Evolutionary conservation across 768 basidiomycete genomes (phyloP).

Genomic region (Amanita inopinata): DNA sequence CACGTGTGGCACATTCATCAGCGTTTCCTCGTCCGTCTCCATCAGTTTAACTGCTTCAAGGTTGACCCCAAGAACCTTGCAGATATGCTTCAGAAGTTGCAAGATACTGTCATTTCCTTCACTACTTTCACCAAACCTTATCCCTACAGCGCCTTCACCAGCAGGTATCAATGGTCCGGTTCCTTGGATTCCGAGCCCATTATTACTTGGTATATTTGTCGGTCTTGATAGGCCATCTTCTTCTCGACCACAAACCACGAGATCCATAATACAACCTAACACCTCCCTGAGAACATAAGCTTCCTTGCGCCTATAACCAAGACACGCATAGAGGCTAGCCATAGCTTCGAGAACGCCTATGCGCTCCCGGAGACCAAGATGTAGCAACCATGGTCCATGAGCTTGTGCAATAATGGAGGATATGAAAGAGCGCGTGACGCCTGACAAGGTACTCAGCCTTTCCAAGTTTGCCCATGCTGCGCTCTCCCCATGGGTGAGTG

Average conservation of each 20-base stretch:
- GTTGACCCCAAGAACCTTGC: conserved; percentile 74
- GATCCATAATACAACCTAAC: conserved; percentile 73
- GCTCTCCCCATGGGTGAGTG: conserved; percentile 35
- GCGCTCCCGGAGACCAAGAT: conserved; percentile 69
- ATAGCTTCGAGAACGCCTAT: conserved; percentile 60
- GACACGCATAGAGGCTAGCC: conserved; percentile 65
- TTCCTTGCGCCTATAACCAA: conserved; percentile 86
- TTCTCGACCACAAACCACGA: conserved; percentile 77
- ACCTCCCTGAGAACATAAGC: conserved; percentile 80
- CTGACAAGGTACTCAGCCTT: conserved; percentile 57
- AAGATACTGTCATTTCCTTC: conserved; percentile 82
- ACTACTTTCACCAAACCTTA: conserved; percentile 62
- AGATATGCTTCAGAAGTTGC: conserved; percentile 60
- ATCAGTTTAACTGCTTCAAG: conserved; percentile 59
- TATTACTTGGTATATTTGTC: conserved; percentile 28
- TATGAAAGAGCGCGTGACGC: conserved; percentile 61
- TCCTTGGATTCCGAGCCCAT: conserved; percentile 42
- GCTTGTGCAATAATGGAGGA: conserved; percentile 55
- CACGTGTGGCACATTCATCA: conserved; percentile 7
- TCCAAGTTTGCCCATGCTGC: conserved; percentile 46
- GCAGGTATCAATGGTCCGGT: conserved; percentile 23
- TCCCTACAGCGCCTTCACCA: conserved; percentile 49
- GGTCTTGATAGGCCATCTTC: conserved; percentile 47
- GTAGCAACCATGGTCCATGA: conserved; percentile 83
- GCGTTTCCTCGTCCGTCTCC: conserved; percentile 16